These are phyloP conservation scores for Phlegmacium glaucopus DNA, from an alignment of 768 basidiomycete genomes.

Conservation along the genomic window DNA sequence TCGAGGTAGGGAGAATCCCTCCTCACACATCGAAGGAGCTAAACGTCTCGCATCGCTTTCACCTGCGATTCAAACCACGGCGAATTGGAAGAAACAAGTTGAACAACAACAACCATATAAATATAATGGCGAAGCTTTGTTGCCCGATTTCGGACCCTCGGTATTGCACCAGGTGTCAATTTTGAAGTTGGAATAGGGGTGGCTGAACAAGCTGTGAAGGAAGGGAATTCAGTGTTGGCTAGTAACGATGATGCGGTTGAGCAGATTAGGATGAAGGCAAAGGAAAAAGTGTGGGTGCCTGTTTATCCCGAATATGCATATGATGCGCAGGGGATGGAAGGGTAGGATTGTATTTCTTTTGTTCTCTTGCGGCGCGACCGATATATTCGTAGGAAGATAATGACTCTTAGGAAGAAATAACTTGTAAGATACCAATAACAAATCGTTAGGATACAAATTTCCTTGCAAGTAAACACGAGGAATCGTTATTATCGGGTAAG, in stretches of 20 bases:
- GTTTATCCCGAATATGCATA: conserved; percentile 64
- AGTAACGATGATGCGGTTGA: conserved; percentile 1
- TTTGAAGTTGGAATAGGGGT: conserved; percentile 83
- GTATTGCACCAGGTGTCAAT: conserved; percentile 68
- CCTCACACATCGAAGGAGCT: conserved; percentile 78
- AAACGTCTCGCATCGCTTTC: conserved; percentile 71
- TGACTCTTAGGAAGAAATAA: not conserved
- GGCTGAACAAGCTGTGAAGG: conserved; percentile 70
- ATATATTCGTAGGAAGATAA: too few relatives aligned
- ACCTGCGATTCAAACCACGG: conserved; percentile 40
- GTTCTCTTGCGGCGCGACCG: not conserved
- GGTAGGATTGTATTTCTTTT: too few relatives aligned
- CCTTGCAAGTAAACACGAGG: too few relatives aligned
- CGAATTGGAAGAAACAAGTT: conserved; percentile 32
- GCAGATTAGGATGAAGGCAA: conserved; percentile 43
- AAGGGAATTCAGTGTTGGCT: conserved; percentile 49
- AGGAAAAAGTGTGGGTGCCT: conserved; percentile 58
- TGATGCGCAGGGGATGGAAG: conserved; percentile 45
- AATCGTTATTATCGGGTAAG: too few relatives aligned
- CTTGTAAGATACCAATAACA: too few relatives aligned
- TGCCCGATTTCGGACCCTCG: conserved; percentile 82
- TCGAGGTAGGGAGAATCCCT: too few relatives aligned
- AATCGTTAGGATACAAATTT: too few relatives aligned
- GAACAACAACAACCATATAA: too few relatives aligned
- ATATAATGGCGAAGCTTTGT: conserved; percentile 66